These are phyloP conservation scores for Gamsiella multidivaricata DNA, from an alignment of 192 early-diverging fungal genomes.

Conservation along the genomic window DNA sequence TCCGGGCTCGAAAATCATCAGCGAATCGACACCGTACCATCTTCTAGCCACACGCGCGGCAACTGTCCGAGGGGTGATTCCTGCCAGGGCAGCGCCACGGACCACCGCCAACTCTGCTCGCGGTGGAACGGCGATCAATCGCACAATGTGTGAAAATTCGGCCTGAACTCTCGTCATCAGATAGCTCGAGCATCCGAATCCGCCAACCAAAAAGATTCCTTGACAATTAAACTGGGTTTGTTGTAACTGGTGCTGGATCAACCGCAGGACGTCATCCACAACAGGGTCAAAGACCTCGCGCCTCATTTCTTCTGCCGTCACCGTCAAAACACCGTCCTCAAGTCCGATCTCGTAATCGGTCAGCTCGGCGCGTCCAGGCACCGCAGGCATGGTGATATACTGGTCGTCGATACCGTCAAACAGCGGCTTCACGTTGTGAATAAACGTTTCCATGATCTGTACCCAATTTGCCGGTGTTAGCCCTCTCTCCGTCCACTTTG, in stretches of 20 bases:
- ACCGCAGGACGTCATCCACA: slow-evolving; percentile 58
- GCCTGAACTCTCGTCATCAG: slow-evolving; percentile 54
- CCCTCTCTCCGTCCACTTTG: slow-evolving; percentile 41
- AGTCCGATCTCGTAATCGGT: slow-evolving; percentile 49
- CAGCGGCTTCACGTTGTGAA: slow-evolving; percentile 61
- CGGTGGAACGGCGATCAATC: slow-evolving; percentile 58
- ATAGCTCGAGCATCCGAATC: slow-evolving; percentile 64
- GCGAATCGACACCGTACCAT: slow-evolving; percentile 62
- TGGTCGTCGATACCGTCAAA: slow-evolving; percentile 57
- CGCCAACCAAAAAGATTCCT: slow-evolving; percentile 66
- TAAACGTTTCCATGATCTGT: slow-evolving; percentile 58
- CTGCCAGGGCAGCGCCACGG: slow-evolving; percentile 60
- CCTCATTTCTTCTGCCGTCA: slow-evolving; percentile 57
- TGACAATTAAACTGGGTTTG: slow-evolving; percentile 41
- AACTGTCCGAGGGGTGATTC: slow-evolving; percentile 58
- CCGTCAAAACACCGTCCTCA: slow-evolving; percentile 57
- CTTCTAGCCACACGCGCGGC: slow-evolving; percentile 57
- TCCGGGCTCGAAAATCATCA: slow-evolving; percentile 54
- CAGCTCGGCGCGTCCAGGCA: slow-evolving; percentile 42
- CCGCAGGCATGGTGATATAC: slow-evolving; percentile 52
- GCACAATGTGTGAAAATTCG: slow-evolving; percentile 54
- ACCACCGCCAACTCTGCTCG: slow-evolving; percentile 64
- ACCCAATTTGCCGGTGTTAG: slow-evolving; percentile 34
- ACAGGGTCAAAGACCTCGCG: slow-evolving; percentile 68
- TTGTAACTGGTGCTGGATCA: slow-evolving; percentile 62